Percentiles rank a stretch among this genome's conserved stretches.
phyloP scores from a whole-genome alignment of 2,329 filamentous ascomycete species.

The Blastomyces parvus region DNA sequence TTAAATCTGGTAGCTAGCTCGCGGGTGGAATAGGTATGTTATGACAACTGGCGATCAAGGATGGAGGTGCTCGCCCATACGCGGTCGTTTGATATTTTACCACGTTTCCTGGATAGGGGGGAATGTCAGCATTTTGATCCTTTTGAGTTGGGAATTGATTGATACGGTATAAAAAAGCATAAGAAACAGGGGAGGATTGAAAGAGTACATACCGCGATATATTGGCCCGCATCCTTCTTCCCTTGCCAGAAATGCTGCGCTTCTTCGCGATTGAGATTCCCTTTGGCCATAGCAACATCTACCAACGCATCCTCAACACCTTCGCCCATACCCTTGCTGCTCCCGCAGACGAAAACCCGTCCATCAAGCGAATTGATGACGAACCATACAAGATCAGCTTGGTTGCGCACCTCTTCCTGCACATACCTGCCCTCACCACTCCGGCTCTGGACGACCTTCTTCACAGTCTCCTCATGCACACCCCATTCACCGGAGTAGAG shows the following conservation, averaged over 20 bases:
- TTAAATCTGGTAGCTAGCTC: not conserved
- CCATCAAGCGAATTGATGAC: slow-evolving; percentile 95
- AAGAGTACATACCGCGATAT: slow-evolving; percentile 59
- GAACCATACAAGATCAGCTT: slow-evolving; percentile 96
- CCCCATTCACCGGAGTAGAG: slow-evolving; percentile 96
- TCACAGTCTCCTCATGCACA: slow-evolving; percentile 77
- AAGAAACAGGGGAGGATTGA: not conserved
- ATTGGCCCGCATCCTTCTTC: slow-evolving; percentile 88
- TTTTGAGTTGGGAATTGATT: not conserved
- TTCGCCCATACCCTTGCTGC: slow-evolving; percentile 93
- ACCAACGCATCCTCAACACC: slow-evolving; percentile 82
- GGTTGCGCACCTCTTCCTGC: slow-evolving; percentile 83
- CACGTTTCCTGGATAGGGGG: slow-evolving; percentile 1
- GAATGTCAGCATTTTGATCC: not conserved
- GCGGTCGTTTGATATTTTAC: not conserved
- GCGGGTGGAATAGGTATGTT: not conserved
- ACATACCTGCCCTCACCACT: slow-evolving; percentile 79
- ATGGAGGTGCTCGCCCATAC: not conserved
- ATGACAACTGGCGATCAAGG: not conserved
- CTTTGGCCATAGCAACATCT: slow-evolving; percentile 87
- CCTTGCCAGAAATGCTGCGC: slow-evolving; percentile 80
- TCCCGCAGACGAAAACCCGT: slow-evolving; percentile 91
- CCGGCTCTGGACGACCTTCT: slow-evolving; percentile 68
- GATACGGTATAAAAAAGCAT: not conserved
- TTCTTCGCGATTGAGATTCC: slow-evolving; percentile 71